Percentiles rank a stretch among this genome's conserved stretches.
Evolutionary conservation across 1,139 yeast species (phyloP).

Genomic region (Suhomyces coccinellae): DNA sequence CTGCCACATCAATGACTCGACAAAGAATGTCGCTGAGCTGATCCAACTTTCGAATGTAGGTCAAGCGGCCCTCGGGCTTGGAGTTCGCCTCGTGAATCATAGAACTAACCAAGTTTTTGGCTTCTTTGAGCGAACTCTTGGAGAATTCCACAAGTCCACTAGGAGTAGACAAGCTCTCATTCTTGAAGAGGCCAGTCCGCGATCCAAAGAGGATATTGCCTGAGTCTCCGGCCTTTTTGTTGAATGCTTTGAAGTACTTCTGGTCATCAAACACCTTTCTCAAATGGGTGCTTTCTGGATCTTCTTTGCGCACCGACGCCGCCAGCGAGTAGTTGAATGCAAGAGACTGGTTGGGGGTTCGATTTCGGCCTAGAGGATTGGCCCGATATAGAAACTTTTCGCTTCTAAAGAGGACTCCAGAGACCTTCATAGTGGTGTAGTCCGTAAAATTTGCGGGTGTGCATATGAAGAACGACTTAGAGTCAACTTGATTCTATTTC

Average conservation of each 20-base stretch:
- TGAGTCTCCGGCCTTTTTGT: constrained; percentile 18
- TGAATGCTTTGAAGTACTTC: constrained; percentile 40
- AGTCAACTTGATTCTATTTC: neutral
- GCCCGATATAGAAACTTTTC: constrained; percentile 10
- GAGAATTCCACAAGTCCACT: constrained; percentile 72
- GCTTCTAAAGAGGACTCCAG: constrained; percentile 8
- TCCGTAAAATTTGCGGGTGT: constrained; percentile 1
- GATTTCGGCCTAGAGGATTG: constrained; percentile 3
- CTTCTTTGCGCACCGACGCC: neutral
- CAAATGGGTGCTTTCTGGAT: constrained; percentile 18
- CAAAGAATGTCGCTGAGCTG: constrained; percentile 86
- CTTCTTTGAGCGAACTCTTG: constrained; percentile 57
- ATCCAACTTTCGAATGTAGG: constrained; percentile 70
- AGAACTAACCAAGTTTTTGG: constrained; percentile 57
- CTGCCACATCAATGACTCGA: constrained; percentile 91
- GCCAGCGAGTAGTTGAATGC: neutral
- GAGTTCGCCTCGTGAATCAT: constrained; percentile 50
- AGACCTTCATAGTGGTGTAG: constrained; percentile 10
- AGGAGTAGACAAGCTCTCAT: constrained; percentile 67
- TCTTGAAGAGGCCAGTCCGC: constrained; percentile 69
- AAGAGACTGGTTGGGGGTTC: neutral
- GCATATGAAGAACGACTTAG: constrained; percentile 2
- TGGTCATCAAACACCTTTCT: constrained; percentile 49
- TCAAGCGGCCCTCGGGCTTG: constrained; percentile 45
- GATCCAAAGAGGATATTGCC: constrained; percentile 12